These are phyloP conservation scores for Paramecium sexaurelia DNA, from an alignment of 73 alveolate genomes.

Conservation along the genomic window DNA sequence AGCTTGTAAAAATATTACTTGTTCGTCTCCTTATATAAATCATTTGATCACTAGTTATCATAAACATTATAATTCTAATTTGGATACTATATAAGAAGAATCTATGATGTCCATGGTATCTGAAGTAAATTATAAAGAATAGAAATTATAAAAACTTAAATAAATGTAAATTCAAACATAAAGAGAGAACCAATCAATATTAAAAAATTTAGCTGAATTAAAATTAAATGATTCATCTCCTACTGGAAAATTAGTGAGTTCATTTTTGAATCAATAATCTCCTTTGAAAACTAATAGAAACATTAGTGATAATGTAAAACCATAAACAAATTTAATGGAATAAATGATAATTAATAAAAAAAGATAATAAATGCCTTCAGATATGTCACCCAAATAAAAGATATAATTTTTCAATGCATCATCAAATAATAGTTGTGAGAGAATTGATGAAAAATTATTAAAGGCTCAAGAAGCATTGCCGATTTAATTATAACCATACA, in stretches of 20 bases:
- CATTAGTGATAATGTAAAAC: slow-evolving; percentile 46
- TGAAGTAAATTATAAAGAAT: slow-evolving; percentile 43
- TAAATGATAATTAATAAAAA: slow-evolving; percentile 23
- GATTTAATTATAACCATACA: slow-evolving; percentile 24
- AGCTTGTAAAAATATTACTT: slow-evolving; percentile 59
- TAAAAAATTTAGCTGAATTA: not conserved
- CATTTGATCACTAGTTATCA: slow-evolving; percentile 65
- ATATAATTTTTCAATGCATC: not conserved
- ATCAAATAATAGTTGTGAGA: not conserved
- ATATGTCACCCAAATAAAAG: slow-evolving; percentile 1
- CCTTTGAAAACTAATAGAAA: slow-evolving; percentile 43
- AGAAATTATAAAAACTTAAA: slow-evolving; percentile 14
- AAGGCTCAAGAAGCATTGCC: not conserved
- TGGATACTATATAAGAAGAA: slow-evolving; percentile 53
- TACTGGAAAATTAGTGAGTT: slow-evolving; percentile 10
- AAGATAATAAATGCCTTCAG: slow-evolving; percentile 28
- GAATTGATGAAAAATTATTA: not conserved
- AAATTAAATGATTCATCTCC: slow-evolving; percentile 51
- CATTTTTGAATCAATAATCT: slow-evolving; percentile 24
- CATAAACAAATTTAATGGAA: slow-evolving; percentile 35
- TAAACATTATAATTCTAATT: slow-evolving; percentile 61
- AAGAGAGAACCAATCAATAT: not conserved
- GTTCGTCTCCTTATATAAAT: slow-evolving; percentile 65
- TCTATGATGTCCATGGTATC: slow-evolving; percentile 30
- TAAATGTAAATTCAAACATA: not conserved